Percentiles rank a stretch among this genome's conserved stretches.
These are phyloP conservation scores for Xylaria nigripes DNA, from an alignment of 495 filamentous ascomycete species.

Conservation along the genomic window DNA sequence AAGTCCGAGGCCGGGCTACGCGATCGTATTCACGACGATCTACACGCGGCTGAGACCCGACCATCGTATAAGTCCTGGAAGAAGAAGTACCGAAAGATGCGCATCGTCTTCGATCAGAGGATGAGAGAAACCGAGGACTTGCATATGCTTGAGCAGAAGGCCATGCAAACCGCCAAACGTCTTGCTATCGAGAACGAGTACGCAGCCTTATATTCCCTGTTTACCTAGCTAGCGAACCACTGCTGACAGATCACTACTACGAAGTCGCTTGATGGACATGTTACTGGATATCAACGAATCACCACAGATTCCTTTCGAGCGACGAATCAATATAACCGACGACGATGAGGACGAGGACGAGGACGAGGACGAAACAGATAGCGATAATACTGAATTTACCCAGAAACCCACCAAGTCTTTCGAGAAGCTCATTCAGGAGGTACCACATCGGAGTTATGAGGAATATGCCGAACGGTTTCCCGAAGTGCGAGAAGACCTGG, in stretches of 20 bases:
- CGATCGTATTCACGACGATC: conserved; percentile 23
- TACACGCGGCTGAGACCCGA: conserved; percentile 28
- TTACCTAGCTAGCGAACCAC: conserved; percentile 4
- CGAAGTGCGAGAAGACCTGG: conserved; percentile 34
- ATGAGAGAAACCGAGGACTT: conserved; percentile 73
- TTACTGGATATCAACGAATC: conserved; percentile 80
- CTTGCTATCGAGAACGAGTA: conserved; percentile 81
- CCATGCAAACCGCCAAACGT: conserved; percentile 63
- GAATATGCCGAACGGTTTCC: conserved; percentile 32
- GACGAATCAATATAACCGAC: conserved; percentile 54
- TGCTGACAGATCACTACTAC: conserved; percentile 4
- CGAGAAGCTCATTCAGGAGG: conserved; percentile 30
- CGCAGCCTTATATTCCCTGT: conserved; percentile 10
- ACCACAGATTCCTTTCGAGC: conserved; percentile 60
- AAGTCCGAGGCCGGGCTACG: conserved; percentile 21
- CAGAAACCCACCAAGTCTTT: conserved; percentile 31
- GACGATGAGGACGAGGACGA: conserved; percentile 63
- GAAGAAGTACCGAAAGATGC: conserved; percentile 95
- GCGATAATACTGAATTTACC: conserved; percentile 19
- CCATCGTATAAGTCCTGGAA: conserved; percentile 46
- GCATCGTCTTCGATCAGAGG: conserved; percentile 71
- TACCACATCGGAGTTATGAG: conserved; percentile 34
- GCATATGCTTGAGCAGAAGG: conserved; percentile 68
- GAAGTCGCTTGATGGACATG: conserved; percentile 70
- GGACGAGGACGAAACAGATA: conserved; percentile 15